Base-by-base conservation (phyloP, 2,329 filamentous ascomycete genomes). In the Triangularia setosa region DNA sequence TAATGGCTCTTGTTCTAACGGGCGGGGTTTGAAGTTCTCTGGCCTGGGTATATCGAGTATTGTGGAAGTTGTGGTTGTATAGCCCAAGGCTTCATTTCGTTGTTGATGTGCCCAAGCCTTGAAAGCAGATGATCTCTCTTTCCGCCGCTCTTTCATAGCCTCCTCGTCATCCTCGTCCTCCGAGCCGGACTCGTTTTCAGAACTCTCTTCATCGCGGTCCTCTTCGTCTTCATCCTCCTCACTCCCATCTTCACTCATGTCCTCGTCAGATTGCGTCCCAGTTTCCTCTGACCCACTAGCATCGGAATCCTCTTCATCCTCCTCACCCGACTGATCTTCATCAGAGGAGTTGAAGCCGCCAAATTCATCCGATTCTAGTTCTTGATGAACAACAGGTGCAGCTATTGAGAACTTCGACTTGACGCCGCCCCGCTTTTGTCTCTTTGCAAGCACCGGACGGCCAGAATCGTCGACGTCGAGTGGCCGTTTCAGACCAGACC, bases 51-150 rank as follows among this genome's bases (percentile, higher is more conserved):
- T 84, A 6, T 81, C 78, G 30, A 83, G 74, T 12, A 77, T 72
- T 7, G 78, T 76, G 27, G 79, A 75, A n/a, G 72, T 76, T 33
- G 79, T 75, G 2, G 84, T 80, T 64, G 82, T 69, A 69, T 84
- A 88, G 0, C 93, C 93, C 30, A 96, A 80, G 4, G 91, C 90
- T 71, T 94, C 86, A 71, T 97, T 97, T 64, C 93, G 65, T 64
- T 95, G 90, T 71, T 91, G 87, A 28, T 89, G 87, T 21, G 95
- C 95, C 95, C 95, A 99, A 2, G 90, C 85, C 76, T 98, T 98
- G 82, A 99, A 99, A 0, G 92, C 92, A 1, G 85, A 87, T 52
- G 79, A 79, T 63, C 78, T 76, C 67, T 77, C 73, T 71, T 75
- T 79, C 69, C 69, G 76, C 61, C 61, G 75, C 44, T 73, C 65